A percentile compares a stretch with the other conserved stretches of the same genome.
Conservation (phyloP, 176 grass and related monocot species). For the Ensete ventricosum region DNA sequence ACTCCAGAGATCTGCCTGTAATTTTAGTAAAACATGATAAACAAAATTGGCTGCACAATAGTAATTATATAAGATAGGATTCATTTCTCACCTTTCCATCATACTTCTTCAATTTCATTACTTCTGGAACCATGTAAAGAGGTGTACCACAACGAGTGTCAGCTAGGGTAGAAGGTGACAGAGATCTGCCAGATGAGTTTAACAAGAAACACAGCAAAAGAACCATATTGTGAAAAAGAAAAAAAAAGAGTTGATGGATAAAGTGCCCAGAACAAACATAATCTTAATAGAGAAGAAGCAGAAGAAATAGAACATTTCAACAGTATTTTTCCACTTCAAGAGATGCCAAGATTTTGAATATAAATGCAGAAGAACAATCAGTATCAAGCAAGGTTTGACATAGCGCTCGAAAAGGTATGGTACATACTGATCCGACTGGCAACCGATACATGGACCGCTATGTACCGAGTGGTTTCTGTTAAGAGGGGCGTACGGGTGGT, state of each 20-base stretch:
- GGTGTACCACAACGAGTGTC: slow-evolving; percentile 97
- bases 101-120: slow-evolving; percentile 91
- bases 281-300: not conserved
- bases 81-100: slow-evolving; percentile 65
- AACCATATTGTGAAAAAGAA: not conserved
- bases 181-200: slow-evolving; percentile 12
- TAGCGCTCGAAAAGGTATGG: too few relatives aligned
- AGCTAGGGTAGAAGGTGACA: slow-evolving; percentile 46
- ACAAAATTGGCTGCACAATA: slow-evolving; percentile 19
- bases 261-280: not conserved
- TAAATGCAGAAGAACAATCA: too few relatives aligned
- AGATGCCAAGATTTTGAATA: too few relatives aligned
- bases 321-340: not conserved
- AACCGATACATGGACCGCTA: too few relatives aligned
- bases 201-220: not conserved
- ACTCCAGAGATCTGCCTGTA: slow-evolving; percentile 99
- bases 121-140: slow-evolving; percentile 99
- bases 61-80: not conserved
- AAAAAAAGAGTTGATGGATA: too few relatives aligned
- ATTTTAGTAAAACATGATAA: slow-evolving; percentile 23
- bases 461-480: too few relatives aligned
- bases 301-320: not conserved
- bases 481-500: too few relatives aligned
- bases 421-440: too few relatives aligned
- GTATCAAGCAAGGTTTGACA: too few relatives aligned